phyloP scores from a whole-genome alignment of 306 rosid genomes.

The Sophora flavescens region DNA sequence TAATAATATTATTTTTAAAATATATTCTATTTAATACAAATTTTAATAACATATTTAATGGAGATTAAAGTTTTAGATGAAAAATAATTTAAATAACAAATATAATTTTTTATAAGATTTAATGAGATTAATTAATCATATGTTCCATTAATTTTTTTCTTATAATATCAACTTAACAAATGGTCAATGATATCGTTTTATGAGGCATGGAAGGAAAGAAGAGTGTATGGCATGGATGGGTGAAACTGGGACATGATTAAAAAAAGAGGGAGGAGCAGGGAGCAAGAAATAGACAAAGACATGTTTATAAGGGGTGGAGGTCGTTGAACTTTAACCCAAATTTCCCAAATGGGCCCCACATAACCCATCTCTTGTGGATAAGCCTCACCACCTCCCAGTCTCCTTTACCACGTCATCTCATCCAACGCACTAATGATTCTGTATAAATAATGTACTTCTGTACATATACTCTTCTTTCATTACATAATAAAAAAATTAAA shows the following conservation, averaged over 20 bases:
- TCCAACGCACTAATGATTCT: background rate
- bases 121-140: too few relatives aligned
- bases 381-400: constrained; percentile 27
- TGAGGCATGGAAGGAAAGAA: background rate
- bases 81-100: too few relatives aligned
- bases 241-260: background rate
- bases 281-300: constrained; percentile 35
- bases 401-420: constrained; percentile 46
- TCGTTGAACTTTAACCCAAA: background rate
- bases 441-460: too few relatives aligned
- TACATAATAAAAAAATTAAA: too few relatives aligned
- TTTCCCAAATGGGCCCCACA: constrained; percentile 50
- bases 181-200: background rate
- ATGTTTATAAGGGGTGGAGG: constrained; percentile 11
- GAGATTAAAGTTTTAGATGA: too few relatives aligned
- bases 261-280: constrained; percentile 2
- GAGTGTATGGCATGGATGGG: background rate
- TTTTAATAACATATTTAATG: too few relatives aligned
- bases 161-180: too few relatives aligned
- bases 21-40: too few relatives aligned
- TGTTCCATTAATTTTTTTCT: too few relatives aligned
- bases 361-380: constrained; percentile 48
- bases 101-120: too few relatives aligned
- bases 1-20: too few relatives aligned
- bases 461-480: too few relatives aligned